Evolutionary conservation across 2,329 filamentous ascomycete genomes (phyloP).

Genomic region (Colletotrichum euphorbiae): DNA sequence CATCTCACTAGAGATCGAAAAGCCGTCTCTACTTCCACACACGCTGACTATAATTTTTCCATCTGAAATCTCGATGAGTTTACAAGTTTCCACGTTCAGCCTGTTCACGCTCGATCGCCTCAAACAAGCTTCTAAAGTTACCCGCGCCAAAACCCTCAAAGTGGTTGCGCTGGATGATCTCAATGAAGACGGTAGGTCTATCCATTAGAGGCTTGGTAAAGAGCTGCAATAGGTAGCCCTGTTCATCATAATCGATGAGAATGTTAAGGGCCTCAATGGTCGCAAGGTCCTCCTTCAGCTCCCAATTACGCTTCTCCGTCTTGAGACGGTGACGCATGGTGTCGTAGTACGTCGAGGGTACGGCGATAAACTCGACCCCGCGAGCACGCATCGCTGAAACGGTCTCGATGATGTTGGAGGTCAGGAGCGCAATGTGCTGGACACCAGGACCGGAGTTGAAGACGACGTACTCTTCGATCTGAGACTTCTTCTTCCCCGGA

Average conservation of each 20-base stretch:
- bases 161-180: constrained; percentile 93
- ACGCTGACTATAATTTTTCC: neutral
- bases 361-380: constrained; percentile 92
- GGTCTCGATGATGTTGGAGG: constrained; percentile 79
- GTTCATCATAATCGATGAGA: constrained; percentile 94
- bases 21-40: too few relatives aligned
- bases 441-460: constrained; percentile 93
- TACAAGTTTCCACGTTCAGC: constrained; percentile 85
- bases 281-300: constrained; percentile 83
- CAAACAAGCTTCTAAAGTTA: constrained; percentile 95
- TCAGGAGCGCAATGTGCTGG: constrained; percentile 92
- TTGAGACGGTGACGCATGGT: constrained; percentile 80
- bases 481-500: constrained; percentile 86
- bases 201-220: constrained; percentile 94
- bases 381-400: constrained; percentile 85
- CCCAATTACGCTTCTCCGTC: constrained; percentile 68
- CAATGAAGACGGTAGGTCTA: constrained; percentile 93
- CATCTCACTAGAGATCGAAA: too few relatives aligned
- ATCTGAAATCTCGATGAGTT: constrained; percentile 31
- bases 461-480: constrained; percentile 93
- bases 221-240: constrained; percentile 82
- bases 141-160: constrained; percentile 95
- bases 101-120: constrained; percentile 95
- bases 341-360: constrained; percentile 88
- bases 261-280: constrained; percentile 83